Conservation (phyloP, 306 rosid species). For the Vigna unguiculata region DNA sequence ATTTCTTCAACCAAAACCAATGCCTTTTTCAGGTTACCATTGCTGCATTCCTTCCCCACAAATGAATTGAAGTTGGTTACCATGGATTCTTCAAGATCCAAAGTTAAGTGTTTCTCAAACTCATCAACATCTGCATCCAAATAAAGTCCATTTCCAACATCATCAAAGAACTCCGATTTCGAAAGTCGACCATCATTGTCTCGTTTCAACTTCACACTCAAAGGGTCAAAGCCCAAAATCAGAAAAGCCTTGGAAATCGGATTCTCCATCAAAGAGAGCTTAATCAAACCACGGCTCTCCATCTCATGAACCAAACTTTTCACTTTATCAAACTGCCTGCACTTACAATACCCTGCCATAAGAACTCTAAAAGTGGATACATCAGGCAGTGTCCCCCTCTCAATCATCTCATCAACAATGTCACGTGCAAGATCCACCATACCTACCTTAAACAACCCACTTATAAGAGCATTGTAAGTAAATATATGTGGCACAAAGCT, state of each 20-base stretch:
- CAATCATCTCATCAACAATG: constrained; percentile 83
- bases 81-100: constrained; percentile 66
- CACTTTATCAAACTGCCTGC: constrained; percentile 71
- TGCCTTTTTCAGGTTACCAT: constrained; percentile 57
- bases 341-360: constrained; percentile 86
- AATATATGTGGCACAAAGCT: constrained; percentile 53
- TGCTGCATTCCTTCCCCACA: constrained; percentile 54
- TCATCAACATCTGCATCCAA: constrained; percentile 78
- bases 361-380: constrained; percentile 71
- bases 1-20: constrained; percentile 65
- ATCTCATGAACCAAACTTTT: constrained; percentile 63
- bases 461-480: constrained; percentile 79
- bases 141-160: constrained; percentile 92
- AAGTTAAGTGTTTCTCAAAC: constrained; percentile 64
- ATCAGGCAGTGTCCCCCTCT: constrained; percentile 66
- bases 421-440: constrained; percentile 62
- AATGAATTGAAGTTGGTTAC: constrained; percentile 64
- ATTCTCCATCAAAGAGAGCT: constrained; percentile 58
- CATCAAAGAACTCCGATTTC: constrained; percentile 78
- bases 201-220: constrained; percentile 74
- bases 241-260: constrained; percentile 69
- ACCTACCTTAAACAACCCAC: constrained; percentile 72
- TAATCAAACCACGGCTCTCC: constrained; percentile 64
- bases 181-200: constrained; percentile 67
- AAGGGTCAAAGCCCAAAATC: constrained; percentile 76